A percentile compares a stretch with the other conserved stretches of the same genome.
phyloP scores from a whole-genome alignment of 768 basidiomycete genomes.

The Tubosaeta sp. region DNA sequence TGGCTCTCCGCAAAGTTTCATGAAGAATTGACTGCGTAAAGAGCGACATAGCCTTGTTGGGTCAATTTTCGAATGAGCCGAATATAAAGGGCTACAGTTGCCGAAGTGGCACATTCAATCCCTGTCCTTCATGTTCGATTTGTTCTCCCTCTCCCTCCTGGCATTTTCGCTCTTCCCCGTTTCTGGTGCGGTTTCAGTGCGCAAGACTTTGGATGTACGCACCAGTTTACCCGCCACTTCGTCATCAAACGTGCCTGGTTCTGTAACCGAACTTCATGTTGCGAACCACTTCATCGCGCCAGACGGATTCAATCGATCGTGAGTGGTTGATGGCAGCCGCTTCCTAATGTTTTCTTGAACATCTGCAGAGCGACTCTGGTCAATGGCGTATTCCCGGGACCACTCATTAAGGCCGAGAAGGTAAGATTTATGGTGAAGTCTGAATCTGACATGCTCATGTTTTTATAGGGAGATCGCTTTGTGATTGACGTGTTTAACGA shows the following conservation, averaged over 20 bases:
- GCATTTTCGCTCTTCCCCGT: slow-evolving; percentile 4
- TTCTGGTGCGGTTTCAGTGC: slow-evolving; percentile 3
- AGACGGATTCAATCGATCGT: slow-evolving; percentile 46
- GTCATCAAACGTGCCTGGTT: slow-evolving; percentile 10
- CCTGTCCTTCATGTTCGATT: background rate
- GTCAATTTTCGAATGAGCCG: background rate
- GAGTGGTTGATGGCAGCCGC: background rate
- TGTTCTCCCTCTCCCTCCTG: slow-evolving; percentile 8
- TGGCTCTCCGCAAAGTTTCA: background rate
- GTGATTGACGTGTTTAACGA: slow-evolving; percentile 41
- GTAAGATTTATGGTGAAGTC: background rate
- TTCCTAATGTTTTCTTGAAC: background rate
- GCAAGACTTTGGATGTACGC: background rate
- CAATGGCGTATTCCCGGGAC: slow-evolving; percentile 43
- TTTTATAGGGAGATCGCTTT: slow-evolving; percentile 35
- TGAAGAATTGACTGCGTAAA: background rate
- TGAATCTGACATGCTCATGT: background rate
- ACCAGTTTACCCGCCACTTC: background rate
- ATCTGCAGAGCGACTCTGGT: slow-evolving; percentile 38
- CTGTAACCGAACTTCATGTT: slow-evolving; percentile 28
- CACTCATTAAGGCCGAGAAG: slow-evolving; percentile 41
- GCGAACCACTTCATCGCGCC: slow-evolving; percentile 40
- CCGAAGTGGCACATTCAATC: no score
- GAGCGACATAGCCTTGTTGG: background rate
- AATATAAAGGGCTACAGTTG: slow-evolving; percentile 8